A percentile compares a stretch with the other conserved stretches of the same genome.
Conservation (phyloP, 331 rosid species). For the Malus hybrid region DNA sequence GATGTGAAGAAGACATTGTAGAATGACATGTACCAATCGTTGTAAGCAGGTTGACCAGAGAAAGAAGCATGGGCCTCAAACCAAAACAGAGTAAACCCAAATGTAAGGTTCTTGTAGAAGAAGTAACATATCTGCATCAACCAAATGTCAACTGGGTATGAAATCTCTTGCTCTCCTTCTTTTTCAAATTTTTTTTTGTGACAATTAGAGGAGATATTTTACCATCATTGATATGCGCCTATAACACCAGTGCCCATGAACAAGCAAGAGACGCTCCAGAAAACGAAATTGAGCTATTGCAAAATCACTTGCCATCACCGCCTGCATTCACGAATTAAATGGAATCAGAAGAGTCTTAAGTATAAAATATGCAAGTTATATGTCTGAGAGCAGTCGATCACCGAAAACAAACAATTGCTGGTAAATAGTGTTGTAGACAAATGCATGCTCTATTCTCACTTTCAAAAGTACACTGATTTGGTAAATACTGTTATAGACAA, state of each 20-base stretch:
- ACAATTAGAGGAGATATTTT: slow-evolving; percentile 15
- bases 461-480: background rate
- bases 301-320: slow-evolving; percentile 94
- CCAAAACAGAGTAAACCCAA: slow-evolving; percentile 88
- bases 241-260: slow-evolving; percentile 97
- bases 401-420: background rate
- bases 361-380: background rate
- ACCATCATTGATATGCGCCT: slow-evolving; percentile 91
- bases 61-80: slow-evolving; percentile 79
- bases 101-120: slow-evolving; percentile 83
- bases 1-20: slow-evolving; percentile 94
- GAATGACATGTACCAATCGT: slow-evolving; percentile 91
- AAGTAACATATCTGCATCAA: slow-evolving; percentile 86
- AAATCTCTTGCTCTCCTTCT: background rate
- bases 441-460: background rate
- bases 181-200: too few relatives aligned
- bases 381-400: background rate
- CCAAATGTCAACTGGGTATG: slow-evolving; percentile 6
- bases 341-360: slow-evolving; percentile 8
- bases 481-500: background rate
- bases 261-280: slow-evolving; percentile 77
- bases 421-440: background rate
- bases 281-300: slow-evolving; percentile 68
- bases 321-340: slow-evolving; percentile 31
- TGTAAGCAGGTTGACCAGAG: slow-evolving; percentile 79